A percentile compares a stretch with the other conserved stretches of the same genome.
These are phyloP conservation scores for Cardamine resedifolia DNA, from an alignment of 345 rosid genomes.

Conservation along the genomic window DNA sequence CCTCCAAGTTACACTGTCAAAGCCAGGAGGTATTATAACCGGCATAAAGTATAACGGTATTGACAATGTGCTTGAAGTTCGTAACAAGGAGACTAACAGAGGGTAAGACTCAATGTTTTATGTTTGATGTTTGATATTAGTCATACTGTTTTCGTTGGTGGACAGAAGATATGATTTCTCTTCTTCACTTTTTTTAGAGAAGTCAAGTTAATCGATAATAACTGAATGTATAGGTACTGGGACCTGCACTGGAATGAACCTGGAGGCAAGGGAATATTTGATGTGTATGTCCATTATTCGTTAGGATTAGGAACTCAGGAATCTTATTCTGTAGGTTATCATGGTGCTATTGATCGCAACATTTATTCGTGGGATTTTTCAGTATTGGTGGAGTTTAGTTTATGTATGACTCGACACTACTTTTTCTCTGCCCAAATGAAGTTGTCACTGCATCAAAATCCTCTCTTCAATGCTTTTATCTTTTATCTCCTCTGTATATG, in stretches of 20 bases:
- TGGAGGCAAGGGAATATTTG: conserved; percentile 79
- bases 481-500: neutral
- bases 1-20: conserved; percentile 61
- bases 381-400: neutral
- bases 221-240: conserved; percentile 63
- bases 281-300: conserved; percentile 59
- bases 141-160: neutral
- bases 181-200: neutral
- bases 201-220: conserved; percentile 6
- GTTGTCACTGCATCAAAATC: neutral
- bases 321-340: neutral
- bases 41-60: conserved; percentile 57
- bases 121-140: neutral
- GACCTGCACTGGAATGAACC: conserved; percentile 73
- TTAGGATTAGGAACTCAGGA: conserved; percentile 1
- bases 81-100: conserved; percentile 72
- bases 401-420: neutral
- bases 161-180: neutral
- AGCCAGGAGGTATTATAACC: conserved; percentile 70
- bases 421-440: neutral
- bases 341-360: neutral
- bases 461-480: neutral
- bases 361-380: neutral
- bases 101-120: conserved; percentile 59
- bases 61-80: conserved; percentile 76